phyloP scores from a whole-genome alignment of 257 asterid species.

The Ajuga chamaepitys region DNA sequence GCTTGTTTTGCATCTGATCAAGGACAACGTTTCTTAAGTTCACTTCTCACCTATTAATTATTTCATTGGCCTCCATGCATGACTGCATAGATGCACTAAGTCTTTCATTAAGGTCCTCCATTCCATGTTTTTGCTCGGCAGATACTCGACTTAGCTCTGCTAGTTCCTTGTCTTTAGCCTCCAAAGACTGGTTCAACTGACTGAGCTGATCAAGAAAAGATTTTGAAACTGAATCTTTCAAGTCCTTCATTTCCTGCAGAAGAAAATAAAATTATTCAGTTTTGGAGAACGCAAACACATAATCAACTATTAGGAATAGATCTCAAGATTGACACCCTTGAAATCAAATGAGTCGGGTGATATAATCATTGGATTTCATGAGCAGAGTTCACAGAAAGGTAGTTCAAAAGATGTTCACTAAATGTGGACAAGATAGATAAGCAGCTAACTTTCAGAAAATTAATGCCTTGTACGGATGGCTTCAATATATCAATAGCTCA shows the following conservation, averaged over 20 bases:
- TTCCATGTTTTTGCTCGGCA: conserved; percentile 69
- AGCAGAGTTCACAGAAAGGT: background rate
- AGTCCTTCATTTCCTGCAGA: conserved; percentile 64
- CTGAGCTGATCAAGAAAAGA: conserved; percentile 52
- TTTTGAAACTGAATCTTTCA: conserved; percentile 69
- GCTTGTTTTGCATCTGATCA: conserved; percentile 1
- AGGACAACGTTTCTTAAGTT: conserved; percentile 1
- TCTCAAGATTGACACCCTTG: background rate
- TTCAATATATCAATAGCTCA: background rate
- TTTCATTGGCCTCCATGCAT: conserved; percentile 84
- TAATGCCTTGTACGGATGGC: background rate
- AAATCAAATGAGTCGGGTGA: background rate
- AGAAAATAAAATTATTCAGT: background rate
- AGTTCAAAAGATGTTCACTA: background rate
- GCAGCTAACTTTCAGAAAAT: background rate
- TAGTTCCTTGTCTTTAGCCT: conserved; percentile 61
- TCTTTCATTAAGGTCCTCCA: conserved; percentile 72
- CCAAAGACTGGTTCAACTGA: conserved; percentile 53
- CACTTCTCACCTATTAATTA: conserved; percentile 64
- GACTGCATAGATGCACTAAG: conserved; percentile 76
- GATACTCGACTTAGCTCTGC: conserved; percentile 45
- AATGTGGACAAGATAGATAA: background rate
- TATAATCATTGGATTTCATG: conserved; percentile 2
- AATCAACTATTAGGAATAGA: conserved; percentile 4
- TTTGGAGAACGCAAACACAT: conserved; percentile 2